Evolutionary conservation across 352 stramenopile genomes (phyloP), one percentile per base, ranked within the genome.

Genomic region (Thraustochytrium sp.): DNA sequence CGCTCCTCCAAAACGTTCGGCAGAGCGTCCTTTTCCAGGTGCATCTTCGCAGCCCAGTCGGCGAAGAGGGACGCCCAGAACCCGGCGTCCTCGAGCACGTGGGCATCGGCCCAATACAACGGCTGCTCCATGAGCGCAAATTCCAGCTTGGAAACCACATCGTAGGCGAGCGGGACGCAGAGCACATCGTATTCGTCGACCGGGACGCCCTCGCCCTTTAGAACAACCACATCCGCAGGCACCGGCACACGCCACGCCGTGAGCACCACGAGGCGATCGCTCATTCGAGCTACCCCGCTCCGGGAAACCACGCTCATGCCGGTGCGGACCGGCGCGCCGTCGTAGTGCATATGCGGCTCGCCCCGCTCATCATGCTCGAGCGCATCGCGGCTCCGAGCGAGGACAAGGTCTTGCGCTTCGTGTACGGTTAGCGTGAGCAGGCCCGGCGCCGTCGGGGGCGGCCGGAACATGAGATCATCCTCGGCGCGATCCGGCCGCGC

Each of bases 381-480:
- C n/a, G n/a, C n/a, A n/a, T n/a, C n/a, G n/a, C n/a, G n/a, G n/a
- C n/a, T n/a, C n/a, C n/a, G n/a, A n/a, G n/a, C 23, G 11, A 77
- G 3, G 16, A 80, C 53, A 23, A 80, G 68, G 31, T 80, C 68
- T 63, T 80, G 46, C 8, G 44, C 68, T 16, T 63, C 44, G 34
- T 46, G 40, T 13, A 51, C 46, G n/a, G 34, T 61, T 8, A 80
- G 18, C 13, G 34, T 51, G 1, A 80, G 68, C 37, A 48, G 48
- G 31, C 68, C 68, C 3, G 53, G 31, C 18, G 44, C 44, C 21
- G 68, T 63, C 5, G 49, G 26, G 26, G 68, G 68, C 26, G 68
- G 68, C 3, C 68, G 23, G 38, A 65, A 80, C 2, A 80, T 44
- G n/a, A 80, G 46, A 31, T 80, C 68, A 34, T 80, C 68, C 8